Evolutionary conservation across 2,329 filamentous ascomycete species (phyloP), one percentile per base, ranked within the genome.

Genomic region (Aspergillus novoparasiticus): DNA sequence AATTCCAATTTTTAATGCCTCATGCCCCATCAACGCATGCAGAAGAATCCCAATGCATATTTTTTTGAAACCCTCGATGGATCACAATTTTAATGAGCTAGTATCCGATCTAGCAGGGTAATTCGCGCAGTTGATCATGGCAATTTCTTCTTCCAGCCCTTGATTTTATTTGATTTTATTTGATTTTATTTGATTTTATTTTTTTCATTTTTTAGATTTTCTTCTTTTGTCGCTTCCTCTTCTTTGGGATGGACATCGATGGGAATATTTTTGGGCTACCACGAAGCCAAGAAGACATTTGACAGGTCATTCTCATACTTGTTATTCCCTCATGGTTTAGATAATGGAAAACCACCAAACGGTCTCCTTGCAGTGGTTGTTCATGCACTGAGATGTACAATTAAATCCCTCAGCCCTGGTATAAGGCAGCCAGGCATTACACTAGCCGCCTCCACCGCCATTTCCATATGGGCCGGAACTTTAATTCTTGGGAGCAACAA

Each of bases 51-150:
- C 23, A 14, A n/a, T 41, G n/a, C 45, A 48, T 48, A 48, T 28
- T 48, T 48, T 46, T 14, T 23, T 48, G 39, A 26, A 48, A 16
- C 45, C 45, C 45, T 48, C 23, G 45, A 48, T 48, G 45, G 45
- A 48, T 48, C 45, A 28, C 8, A 34, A 2, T 32, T 48, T 51
- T 32, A 45, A 21, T 54, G 30, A 58, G 32, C 23, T 26, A 26
- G 51, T 51, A 59, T 46, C 41, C 57, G 14, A 55, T 62, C 67
- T 62, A 48, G 60, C 57, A 63, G 39, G 65, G 68, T 69, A 69
- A 69, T 69, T 69, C 66, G 68, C 68, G 66, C 68, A 69, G 68
- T 56, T 69, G 68, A 69, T 69, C 67, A 50, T 28, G 48, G 9
- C 8, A 21, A 21, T 51, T 32, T 51, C 28, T 51, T 51, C 28